These are phyloP conservation scores for Penicillium maclennaniae DNA, from an alignment of 495 filamentous ascomycete species.

Conservation along the genomic window DNA sequence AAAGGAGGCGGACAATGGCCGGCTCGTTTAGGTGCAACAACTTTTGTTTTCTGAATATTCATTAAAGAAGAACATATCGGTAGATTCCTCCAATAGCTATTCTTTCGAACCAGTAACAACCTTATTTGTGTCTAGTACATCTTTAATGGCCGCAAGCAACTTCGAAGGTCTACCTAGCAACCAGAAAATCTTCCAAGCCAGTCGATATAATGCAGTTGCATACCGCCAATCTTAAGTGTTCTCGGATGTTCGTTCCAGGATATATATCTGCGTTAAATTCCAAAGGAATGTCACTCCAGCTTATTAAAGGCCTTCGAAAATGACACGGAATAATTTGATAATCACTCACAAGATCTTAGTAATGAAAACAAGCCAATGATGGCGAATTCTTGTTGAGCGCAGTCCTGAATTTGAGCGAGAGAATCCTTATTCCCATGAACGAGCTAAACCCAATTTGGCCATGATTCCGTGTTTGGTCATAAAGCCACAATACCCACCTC, in stretches of 20 bases:
- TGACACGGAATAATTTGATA: background rate
- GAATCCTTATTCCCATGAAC: background rate
- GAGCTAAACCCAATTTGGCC: background rate
- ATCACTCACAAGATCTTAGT: background rate
- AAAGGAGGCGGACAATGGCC: slow-evolving; percentile 51
- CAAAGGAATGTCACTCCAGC: too few species aligned
- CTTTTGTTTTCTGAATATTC: background rate
- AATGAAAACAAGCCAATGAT: background rate
- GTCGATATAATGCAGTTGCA: slow-evolving; percentile 38
- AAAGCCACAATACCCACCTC: background rate
- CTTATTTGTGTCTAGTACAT: slow-evolving; percentile 17
- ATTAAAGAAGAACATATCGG: too few species aligned
- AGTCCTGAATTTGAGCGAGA: background rate
- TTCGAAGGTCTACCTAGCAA: slow-evolving; percentile 32
- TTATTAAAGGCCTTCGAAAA: too few species aligned
- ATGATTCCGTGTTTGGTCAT: background rate
- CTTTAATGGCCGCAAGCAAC: slow-evolving; percentile 24
- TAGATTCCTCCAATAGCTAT: background rate
- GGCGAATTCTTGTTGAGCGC: background rate
- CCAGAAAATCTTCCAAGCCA: slow-evolving; percentile 25
- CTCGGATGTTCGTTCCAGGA: slow-evolving; percentile 21
- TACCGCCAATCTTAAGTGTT: slow-evolving; percentile 34
- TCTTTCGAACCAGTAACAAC: background rate
- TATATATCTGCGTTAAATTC: too few species aligned
- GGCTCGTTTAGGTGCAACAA: slow-evolving; percentile 18